These are phyloP conservation scores for Diaporthe nobilis DNA, from an alignment of 2,329 filamentous ascomycete species.

Conservation along the genomic window DNA sequence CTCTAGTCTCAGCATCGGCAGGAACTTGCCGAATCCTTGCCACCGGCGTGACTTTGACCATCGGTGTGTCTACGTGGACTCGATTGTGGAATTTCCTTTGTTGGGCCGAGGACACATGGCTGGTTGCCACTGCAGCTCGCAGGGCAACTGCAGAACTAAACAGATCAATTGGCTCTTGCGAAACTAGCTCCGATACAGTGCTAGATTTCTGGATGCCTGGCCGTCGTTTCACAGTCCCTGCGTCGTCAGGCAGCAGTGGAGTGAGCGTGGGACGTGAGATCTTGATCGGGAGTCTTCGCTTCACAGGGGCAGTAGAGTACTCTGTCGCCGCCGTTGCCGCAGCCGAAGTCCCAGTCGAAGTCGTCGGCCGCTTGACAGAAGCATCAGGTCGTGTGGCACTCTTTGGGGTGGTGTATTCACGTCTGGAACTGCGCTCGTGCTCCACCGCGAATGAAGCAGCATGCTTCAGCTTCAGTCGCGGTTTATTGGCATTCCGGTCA, in stretches of 20 bases:
- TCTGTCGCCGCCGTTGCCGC: background rate
- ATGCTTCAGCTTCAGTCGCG: constrained; percentile 39
- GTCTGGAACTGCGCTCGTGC: background rate
- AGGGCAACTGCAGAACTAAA: constrained; percentile 32
- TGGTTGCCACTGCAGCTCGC: background rate
- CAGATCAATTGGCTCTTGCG: constrained; percentile 35
- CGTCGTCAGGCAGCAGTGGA: constrained; percentile 26
- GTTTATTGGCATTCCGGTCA: constrained; percentile 37
- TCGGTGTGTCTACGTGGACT: constrained; percentile 1
- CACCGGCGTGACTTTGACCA: constrained; percentile 1
- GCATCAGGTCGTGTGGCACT: background rate
- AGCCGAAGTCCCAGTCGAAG: background rate
- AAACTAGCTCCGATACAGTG: constrained; percentile 36
- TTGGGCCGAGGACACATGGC: background rate
- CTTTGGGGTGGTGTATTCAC: background rate
- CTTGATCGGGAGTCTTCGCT: constrained; percentile 38
- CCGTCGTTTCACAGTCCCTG: constrained; percentile 41
- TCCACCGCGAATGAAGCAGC: constrained; percentile 20
- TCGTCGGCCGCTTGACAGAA: constrained; percentile 4
- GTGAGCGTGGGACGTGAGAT: constrained; percentile 31
- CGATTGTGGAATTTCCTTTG: background rate
- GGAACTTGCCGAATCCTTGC: constrained; percentile 22
- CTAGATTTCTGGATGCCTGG: constrained; percentile 38
- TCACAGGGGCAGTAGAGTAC: constrained; percentile 37
- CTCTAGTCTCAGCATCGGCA: constrained; percentile 27